A percentile compares a stretch with the other conserved stretches of the same genome.
phyloP scores from a whole-genome alignment of 2,329 filamentous ascomycete species.

The Colletotrichum endophyticum region DNA sequence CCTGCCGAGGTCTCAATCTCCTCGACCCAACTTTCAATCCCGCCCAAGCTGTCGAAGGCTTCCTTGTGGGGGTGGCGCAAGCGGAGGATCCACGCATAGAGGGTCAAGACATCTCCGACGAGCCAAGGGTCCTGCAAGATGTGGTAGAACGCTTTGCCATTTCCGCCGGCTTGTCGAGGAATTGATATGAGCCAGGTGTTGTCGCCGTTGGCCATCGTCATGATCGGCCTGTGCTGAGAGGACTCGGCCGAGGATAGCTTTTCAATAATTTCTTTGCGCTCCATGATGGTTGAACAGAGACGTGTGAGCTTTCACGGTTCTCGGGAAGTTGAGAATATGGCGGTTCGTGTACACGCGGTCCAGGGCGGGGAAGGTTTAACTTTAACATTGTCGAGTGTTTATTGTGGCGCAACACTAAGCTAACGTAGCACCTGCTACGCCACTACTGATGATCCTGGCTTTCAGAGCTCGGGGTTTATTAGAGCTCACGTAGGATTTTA shows the following conservation, averaged over 20 bases:
- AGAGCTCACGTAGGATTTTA: not conserved
- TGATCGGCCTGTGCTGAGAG: conserved; percentile 20
- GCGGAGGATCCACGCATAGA: not conserved
- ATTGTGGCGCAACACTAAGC: not conserved
- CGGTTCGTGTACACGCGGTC: not conserved
- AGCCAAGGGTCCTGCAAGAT: conserved; percentile 39
- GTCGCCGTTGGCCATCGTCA: conserved; percentile 38
- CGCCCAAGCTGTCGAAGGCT: not conserved
- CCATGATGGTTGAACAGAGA: not conserved
- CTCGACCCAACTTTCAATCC: not conserved
- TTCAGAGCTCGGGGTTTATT: not conserved
- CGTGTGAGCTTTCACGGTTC: fast-evolving
- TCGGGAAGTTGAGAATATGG: not conserved
- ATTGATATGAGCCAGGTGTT: conserved; percentile 39
- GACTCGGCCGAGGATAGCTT: not conserved
- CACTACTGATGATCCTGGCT: not conserved
- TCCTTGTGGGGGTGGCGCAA: not conserved
- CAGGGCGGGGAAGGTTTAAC: not conserved
- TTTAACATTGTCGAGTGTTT: not conserved
- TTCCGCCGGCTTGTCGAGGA: conserved; percentile 26
- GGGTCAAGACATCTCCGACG: conserved; percentile 18
- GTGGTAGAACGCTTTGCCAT: conserved; percentile 32
- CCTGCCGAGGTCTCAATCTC: not conserved
- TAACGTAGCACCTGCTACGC: not conserved
- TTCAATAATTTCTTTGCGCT: not conserved